phyloP scores from a whole-genome alignment of 2,329 filamentous ascomycete species.

The Neofusicoccum laricinum region DNA sequence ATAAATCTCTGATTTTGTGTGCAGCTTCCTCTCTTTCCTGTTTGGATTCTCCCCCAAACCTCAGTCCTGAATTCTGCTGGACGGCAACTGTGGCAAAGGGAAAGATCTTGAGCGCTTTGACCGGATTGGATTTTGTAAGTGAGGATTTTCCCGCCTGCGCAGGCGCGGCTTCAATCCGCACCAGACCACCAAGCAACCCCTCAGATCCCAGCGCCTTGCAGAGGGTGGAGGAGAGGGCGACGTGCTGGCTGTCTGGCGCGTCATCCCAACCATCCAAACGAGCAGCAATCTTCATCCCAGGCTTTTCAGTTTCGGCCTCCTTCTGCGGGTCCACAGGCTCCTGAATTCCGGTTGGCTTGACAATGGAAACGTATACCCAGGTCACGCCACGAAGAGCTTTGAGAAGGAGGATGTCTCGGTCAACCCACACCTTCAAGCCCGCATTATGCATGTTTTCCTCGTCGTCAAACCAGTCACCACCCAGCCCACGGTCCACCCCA shows the following conservation, averaged over 20 bases:
- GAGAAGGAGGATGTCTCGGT: slow-evolving; percentile 69
- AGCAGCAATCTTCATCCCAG: slow-evolving; percentile 70
- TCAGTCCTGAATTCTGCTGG: slow-evolving; percentile 64
- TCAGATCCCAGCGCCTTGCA: slow-evolving; percentile 70
- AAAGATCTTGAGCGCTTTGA: slow-evolving; percentile 71
- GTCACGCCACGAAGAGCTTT: slow-evolving; percentile 72
- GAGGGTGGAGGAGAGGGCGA: slow-evolving; percentile 73
- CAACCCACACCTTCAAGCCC: slow-evolving; percentile 77
- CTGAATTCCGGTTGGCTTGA: slow-evolving; percentile 76
- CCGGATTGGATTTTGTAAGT: slow-evolving; percentile 35
- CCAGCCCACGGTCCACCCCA: slow-evolving; percentile 69
- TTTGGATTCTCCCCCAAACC: slow-evolving; percentile 84
- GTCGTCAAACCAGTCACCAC: slow-evolving; percentile 74
- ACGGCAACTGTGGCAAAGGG: slow-evolving; percentile 65
- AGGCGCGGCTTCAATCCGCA: slow-evolving; percentile 82
- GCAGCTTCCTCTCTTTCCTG: slow-evolving; percentile 75
- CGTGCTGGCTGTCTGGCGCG: slow-evolving; percentile 76
- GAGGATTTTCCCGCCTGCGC: slow-evolving; percentile 61
- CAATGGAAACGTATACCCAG: slow-evolving; percentile 80
- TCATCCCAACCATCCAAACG: slow-evolving; percentile 77
- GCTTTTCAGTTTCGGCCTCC: slow-evolving; percentile 58
- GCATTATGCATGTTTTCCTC: slow-evolving; percentile 49
- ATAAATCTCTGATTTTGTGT: slow-evolving; percentile 69
- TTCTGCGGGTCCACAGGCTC: slow-evolving; percentile 69
- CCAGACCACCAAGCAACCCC: slow-evolving; percentile 77